phyloP scores from a whole-genome alignment of 192 early-diverging fungal species.

The Backusella liffmaniae region DNA sequence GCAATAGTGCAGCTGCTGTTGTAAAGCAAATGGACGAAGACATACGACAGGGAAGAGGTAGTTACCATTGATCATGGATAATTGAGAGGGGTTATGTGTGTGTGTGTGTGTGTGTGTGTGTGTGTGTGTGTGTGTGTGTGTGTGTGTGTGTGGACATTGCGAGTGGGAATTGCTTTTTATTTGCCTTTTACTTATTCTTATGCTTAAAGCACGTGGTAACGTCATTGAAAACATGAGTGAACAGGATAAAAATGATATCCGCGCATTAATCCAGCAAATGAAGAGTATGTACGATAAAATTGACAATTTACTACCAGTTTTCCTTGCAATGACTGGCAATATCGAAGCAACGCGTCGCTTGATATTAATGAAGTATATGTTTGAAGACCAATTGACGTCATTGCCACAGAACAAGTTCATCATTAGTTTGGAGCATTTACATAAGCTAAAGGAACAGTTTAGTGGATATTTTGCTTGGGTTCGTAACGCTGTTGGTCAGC shows the following conservation, averaged over 20 bases:
- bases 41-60: conserved; percentile 39
- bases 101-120: too few species aligned
- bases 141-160: too few species aligned
- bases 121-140: too few species aligned
- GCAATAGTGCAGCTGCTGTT: conserved; percentile 30
- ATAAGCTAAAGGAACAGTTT: conserved; percentile 48
- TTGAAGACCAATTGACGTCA: conserved; percentile 47
- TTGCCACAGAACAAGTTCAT: conserved; percentile 46
- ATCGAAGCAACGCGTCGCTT: conserved; percentile 44
- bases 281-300: conserved; percentile 45
- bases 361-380: conserved; percentile 56
- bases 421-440: conserved; percentile 43
- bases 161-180: neutral
- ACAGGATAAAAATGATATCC: conserved; percentile 44
- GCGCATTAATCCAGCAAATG: conserved; percentile 38
- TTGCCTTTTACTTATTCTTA: neutral
- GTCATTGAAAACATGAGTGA: conserved; percentile 33
- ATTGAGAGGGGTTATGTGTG: neutral
- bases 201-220: conserved; percentile 23
- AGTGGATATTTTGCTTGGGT: conserved; percentile 48
- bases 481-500: conserved; percentile 26
- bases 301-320: conserved; percentile 48
- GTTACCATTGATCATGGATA: neutral
- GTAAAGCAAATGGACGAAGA: conserved; percentile 41
- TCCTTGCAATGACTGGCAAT: conserved; percentile 46